Evolutionary conservation across 1,139 yeast species (phyloP).

Genomic region (Kurtzmaniella quercitrusa): DNA sequence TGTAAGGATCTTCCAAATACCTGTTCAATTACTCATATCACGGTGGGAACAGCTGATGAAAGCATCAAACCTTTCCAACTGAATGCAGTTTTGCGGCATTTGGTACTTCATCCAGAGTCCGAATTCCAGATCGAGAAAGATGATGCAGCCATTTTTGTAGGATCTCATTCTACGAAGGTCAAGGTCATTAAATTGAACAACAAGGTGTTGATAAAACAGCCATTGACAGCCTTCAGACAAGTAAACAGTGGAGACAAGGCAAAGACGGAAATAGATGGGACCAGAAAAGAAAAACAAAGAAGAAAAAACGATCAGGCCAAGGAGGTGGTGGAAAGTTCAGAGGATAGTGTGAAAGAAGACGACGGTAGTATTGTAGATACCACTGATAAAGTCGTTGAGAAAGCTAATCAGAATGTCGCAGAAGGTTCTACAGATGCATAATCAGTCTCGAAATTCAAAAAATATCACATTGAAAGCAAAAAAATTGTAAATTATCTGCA

Average conservation of each 20-base stretch:
- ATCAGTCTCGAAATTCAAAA: background rate
- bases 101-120: background rate
- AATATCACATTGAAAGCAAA: background rate
- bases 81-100: constrained; percentile 15
- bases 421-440: background rate
- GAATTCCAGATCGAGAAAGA: background rate
- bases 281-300: background rate
- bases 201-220: constrained; percentile 2
- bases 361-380: background rate
- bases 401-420: background rate
- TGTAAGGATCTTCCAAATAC: constrained; percentile 15
- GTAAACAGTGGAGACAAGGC: background rate
- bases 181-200: constrained; percentile 1
- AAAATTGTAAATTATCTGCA: background rate
- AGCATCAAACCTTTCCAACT: constrained; percentile 45
- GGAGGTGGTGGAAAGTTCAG: background rate
- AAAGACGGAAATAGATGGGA: background rate
- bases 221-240: constrained; percentile 3
- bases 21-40: constrained; percentile 54
- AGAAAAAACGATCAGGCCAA: background rate
- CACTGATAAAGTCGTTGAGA: background rate
- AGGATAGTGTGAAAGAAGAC: background rate
- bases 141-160: background rate
- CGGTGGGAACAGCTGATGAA: constrained; percentile 58
- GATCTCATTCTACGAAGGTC: background rate